Conservation (phyloP, 768 basidiomycete genomes). For the Pulveroboletus ravenelii region DNA sequence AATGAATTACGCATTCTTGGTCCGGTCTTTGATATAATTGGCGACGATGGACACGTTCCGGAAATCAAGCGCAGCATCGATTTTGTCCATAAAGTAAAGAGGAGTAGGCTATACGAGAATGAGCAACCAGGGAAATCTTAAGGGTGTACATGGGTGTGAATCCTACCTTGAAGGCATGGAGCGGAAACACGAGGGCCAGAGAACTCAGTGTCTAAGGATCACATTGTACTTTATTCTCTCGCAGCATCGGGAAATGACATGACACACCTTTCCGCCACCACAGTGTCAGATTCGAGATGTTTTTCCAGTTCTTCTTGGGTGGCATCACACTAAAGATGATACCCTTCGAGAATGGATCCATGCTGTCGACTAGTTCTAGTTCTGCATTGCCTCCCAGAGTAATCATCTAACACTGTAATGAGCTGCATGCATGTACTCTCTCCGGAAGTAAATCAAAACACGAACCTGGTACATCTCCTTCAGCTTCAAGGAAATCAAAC, state of each 20-base stretch:
- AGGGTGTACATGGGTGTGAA: neutral
- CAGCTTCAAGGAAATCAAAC: constrained; percentile 84
- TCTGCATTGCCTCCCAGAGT: constrained; percentile 98
- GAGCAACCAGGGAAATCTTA: neutral
- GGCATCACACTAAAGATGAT: constrained; percentile 99
- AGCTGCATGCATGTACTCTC: constrained; percentile 39
- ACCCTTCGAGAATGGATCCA: constrained; percentile 99
- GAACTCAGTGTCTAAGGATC: constrained; percentile 78
- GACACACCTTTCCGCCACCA: constrained; percentile 92
- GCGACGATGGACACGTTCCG: constrained; percentile 97
- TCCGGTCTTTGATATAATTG: constrained; percentile 96
- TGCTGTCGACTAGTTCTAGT: constrained; percentile 92
- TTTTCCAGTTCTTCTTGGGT: constrained; percentile 99
- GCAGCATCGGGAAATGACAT: neutral
- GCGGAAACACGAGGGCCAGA: constrained; percentile 91
- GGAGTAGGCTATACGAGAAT: constrained; percentile 72
- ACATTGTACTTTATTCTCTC: neutral
- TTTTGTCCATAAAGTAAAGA: constrained; percentile 98
- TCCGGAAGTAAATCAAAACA: neutral
- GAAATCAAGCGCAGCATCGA: constrained; percentile 94
- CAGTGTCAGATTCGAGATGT: constrained; percentile 94
- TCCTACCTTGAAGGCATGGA: constrained; percentile 91
- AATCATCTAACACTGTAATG: constrained; percentile 71
- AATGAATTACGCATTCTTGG: constrained; percentile 96
- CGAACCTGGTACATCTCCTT: constrained; percentile 99